Evolutionary conservation across 257 asterid genomes (phyloP).

Genomic region (Nicotiana knightiana): DNA sequence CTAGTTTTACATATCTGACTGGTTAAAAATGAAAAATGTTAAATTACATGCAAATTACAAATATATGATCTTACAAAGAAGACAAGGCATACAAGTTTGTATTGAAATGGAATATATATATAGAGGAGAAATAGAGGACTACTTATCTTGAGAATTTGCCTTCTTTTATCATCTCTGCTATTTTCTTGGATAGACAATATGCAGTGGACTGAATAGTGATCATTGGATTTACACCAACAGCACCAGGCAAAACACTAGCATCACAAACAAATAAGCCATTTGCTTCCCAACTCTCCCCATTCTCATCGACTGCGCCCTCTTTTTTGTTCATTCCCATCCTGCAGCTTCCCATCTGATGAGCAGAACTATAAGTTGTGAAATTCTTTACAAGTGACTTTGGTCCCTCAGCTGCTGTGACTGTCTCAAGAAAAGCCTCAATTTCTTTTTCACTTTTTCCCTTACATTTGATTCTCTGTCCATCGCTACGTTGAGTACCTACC

Average conservation of each 20-base stretch:
- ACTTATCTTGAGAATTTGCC: constrained; percentile 11
- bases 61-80: neutral
- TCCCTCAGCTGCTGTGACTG: constrained; percentile 50
- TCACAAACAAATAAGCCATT: constrained; percentile 74
- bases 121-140: neutral
- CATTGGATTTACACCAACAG: constrained; percentile 94
- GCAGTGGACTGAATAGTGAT: constrained; percentile 73
- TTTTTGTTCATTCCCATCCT: constrained; percentile 55
- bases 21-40: neutral
- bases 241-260: constrained; percentile 72
- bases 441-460: constrained; percentile 34
- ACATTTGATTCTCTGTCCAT: constrained; percentile 58
- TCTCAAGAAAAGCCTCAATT: constrained; percentile 49
- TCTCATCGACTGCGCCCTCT: constrained; percentile 68
- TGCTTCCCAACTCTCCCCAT: constrained; percentile 95
- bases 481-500: constrained; percentile 73
- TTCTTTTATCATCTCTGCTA: constrained; percentile 39
- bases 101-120: neutral
- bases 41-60: neutral
- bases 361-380: constrained; percentile 63
- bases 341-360: constrained; percentile 97
- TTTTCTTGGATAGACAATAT: constrained; percentile 49
- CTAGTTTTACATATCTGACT: neutral
- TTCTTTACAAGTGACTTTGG: constrained; percentile 45
- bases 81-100: neutral